phyloP scores from a whole-genome alignment of 1,139 yeast species.

The Magnusiomyces paraingens region DNA sequence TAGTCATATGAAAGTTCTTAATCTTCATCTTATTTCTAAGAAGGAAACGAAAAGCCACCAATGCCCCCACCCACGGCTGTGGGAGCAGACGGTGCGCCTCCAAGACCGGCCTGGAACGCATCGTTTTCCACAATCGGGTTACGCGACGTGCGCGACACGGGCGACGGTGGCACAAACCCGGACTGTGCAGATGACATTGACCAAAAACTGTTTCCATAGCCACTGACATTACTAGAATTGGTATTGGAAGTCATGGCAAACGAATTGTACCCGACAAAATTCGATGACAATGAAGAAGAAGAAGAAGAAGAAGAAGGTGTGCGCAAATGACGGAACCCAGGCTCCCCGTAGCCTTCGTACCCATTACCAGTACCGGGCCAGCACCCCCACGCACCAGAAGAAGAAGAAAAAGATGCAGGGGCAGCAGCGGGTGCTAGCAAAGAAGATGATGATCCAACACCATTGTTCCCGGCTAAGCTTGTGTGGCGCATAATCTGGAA shows the following conservation, averaged over 20 bases:
- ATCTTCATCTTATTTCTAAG: no score
- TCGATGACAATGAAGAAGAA: no score
- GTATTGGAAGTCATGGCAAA: no score
- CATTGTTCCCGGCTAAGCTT: slow-evolving; percentile 9
- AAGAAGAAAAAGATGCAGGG: neutral
- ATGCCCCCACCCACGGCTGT: no score
- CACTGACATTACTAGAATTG: slow-evolving; percentile 1
- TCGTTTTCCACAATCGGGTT: slow-evolving; percentile 25
- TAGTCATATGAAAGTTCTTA: no score
- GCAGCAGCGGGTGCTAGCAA: neutral
- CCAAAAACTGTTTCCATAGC: neutral
- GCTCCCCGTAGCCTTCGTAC: neutral
- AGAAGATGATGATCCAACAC: neutral
- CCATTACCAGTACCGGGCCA: neutral
- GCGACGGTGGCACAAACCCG: slow-evolving; percentile 22
- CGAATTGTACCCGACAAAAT: no score
- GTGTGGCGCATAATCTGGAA: slow-evolving; percentile 23
- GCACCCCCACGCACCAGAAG: neutral
- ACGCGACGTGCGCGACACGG: slow-evolving; percentile 23
- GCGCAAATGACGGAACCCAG: neutral
- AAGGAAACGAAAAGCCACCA: no score
- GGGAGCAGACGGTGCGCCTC: no score
- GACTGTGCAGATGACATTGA: slow-evolving; percentile 2
- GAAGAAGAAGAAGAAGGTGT: slow-evolving; percentile 1
- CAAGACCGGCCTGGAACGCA: slow-evolving; percentile 16